These are phyloP conservation scores for Coemansia guatemalensis DNA, from an alignment of 192 early-diverging fungal species.

Conservation along the genomic window DNA sequence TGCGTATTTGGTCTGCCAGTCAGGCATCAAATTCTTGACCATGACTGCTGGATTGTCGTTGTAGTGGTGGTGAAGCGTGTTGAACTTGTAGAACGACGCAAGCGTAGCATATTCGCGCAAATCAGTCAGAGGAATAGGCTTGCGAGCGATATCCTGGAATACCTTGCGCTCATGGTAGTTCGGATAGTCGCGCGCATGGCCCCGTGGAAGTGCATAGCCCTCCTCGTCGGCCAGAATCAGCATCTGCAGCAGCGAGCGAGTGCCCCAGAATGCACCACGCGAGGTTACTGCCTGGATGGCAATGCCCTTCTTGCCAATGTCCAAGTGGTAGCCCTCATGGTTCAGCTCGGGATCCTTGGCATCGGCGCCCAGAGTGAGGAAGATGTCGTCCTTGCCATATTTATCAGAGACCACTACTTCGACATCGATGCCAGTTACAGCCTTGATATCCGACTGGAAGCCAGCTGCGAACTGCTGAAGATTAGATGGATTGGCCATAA, in stretches of 20 bases:
- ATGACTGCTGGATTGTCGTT: slow-evolving; percentile 49
- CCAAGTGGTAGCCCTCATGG: slow-evolving; percentile 41
- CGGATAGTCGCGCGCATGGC: slow-evolving; percentile 46
- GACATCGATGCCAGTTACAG: slow-evolving; percentile 32
- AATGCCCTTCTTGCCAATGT: slow-evolving; percentile 40
- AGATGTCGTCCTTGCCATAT: slow-evolving; percentile 27
- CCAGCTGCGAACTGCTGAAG: slow-evolving; percentile 34
- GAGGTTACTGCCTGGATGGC: slow-evolving; percentile 39
- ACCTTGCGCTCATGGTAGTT: slow-evolving; percentile 51
- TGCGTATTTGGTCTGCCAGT: slow-evolving; percentile 42
- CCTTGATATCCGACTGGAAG: slow-evolving; percentile 40
- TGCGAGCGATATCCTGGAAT: slow-evolving; percentile 52
- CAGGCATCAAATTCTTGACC: slow-evolving; percentile 28
- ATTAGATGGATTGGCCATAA: slow-evolving; percentile 42
- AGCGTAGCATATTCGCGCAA: slow-evolving; percentile 46
- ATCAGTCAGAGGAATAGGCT: slow-evolving; percentile 48
- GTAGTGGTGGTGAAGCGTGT: slow-evolving; percentile 51
- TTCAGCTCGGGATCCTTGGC: slow-evolving; percentile 25
- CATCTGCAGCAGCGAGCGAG: slow-evolving; percentile 51
- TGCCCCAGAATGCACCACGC: slow-evolving; percentile 51
- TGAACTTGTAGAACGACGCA: slow-evolving; percentile 54
- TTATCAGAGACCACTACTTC: slow-evolving; percentile 31
- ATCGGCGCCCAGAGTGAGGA: slow-evolving; percentile 45
- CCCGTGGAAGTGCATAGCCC: slow-evolving; percentile 36
- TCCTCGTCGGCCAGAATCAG: slow-evolving; percentile 46